Base-by-base conservation (phyloP, 352 stramenopile genomes). In the Phytophthora podocarpi region DNA sequence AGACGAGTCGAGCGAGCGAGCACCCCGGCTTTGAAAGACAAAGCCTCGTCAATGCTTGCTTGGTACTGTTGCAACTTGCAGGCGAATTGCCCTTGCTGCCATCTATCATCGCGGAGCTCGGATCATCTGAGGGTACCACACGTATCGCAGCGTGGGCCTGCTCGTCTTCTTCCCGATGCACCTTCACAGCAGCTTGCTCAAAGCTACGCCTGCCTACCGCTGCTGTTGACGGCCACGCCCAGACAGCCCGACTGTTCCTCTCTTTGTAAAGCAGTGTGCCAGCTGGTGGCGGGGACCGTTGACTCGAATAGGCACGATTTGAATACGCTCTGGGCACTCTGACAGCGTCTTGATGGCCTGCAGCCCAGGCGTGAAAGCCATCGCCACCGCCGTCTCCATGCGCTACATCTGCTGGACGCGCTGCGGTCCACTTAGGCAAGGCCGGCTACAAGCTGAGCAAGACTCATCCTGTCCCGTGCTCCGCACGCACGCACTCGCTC, bases 401-500 rank as follows among this genome's bases (percentile, higher is more conserved):
- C 7, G 7, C 16, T 49, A 26, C 52, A 63, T 57, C 52, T 68
- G 43, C 43, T 70, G 30, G 23, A 24, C 23, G 21, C 18, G 21
- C 31, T 5, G 23, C 24, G 20, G 35, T 36, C 24, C 40, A 34
- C 49, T 48, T 69, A 35, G 13, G 36, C n/a, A 42, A 43, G 31
- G 21, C 21, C 24, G 9, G 23, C 54, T 48, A 12, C 24, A 39
- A 31, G 36, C 49, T 12, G n/a, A 31, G 42, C 57, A 39, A 49
- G 48, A 70, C 39, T 57, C 41, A 63, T 67, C 50, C 49, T 55
- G 30, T 21, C 34, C 48, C 48, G 39, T 56, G 47, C 56, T 61
- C 53, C 41, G 42, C 62, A 65, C 60, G 55, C 60, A 71, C 51
- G 67, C 35, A 50, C 46, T 45, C 51, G 64, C 43, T 76, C 67